Percentiles rank a stretch among this genome's conserved stretches.
phyloP scores from a whole-genome alignment of 805 yeast species.

The Lipomyces chichibuensis region DNA sequence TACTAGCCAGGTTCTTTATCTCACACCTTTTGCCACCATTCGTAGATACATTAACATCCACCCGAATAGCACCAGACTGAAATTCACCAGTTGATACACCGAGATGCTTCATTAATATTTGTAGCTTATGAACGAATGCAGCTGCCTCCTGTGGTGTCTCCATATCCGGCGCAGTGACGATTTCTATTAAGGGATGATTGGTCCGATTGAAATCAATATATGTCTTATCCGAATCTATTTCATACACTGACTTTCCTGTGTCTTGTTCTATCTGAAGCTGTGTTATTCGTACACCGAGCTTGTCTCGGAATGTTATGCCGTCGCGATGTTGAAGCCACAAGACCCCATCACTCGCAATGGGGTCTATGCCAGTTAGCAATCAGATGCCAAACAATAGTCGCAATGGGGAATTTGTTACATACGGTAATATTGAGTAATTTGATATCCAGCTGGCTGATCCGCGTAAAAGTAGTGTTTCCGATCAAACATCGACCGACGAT shows the following conservation, averaged over 20 bases:
- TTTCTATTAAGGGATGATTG: slow-evolving; percentile 82
- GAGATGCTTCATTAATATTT: slow-evolving; percentile 65
- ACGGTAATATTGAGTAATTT: slow-evolving; percentile 81
- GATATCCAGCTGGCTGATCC: slow-evolving; percentile 96
- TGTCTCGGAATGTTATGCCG: slow-evolving; percentile 46
- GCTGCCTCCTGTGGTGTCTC: slow-evolving; percentile 65
- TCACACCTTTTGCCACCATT: slow-evolving; percentile 71
- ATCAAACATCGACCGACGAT: slow-evolving; percentile 69
- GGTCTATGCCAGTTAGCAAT: slow-evolving; percentile 46
- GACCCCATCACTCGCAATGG: slow-evolving; percentile 72
- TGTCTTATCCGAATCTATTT: slow-evolving; percentile 39
- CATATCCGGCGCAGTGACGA: slow-evolving; percentile 91
- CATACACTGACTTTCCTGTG: slow-evolving; percentile 36
- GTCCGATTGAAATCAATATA: slow-evolving; percentile 81
- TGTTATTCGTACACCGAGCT: slow-evolving; percentile 54
- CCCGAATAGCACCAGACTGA: slow-evolving; percentile 93
- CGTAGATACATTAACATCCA: slow-evolving; percentile 90
- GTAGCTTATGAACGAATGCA: slow-evolving; percentile 80
- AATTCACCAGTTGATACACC: slow-evolving; percentile 85
- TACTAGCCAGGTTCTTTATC: slow-evolving; percentile 83
- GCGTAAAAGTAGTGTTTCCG: slow-evolving; percentile 95
- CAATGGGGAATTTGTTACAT: slow-evolving; percentile 7
- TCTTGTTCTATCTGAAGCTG: slow-evolving; percentile 95
- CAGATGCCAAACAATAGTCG: neutral
- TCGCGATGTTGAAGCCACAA: slow-evolving; percentile 59